These are phyloP conservation scores for Xeromyces bisporus DNA, from an alignment of 495 filamentous ascomycete species.

Conservation along the genomic window DNA sequence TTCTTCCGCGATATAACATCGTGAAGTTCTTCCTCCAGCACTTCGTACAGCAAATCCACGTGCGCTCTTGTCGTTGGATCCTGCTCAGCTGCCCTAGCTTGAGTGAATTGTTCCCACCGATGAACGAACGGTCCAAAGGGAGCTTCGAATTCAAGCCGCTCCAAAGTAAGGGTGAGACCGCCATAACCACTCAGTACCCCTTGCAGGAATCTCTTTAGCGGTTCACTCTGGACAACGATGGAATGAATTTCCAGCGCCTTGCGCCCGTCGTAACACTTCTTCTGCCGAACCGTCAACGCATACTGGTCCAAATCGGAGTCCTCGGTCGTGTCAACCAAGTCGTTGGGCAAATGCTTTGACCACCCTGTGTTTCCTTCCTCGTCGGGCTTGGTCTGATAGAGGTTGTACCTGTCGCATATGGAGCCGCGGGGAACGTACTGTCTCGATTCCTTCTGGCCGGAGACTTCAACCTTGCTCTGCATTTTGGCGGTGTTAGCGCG, in stretches of 20 bases:
- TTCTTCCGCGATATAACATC: slow-evolving; percentile 37
- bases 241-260: slow-evolving; percentile 43
- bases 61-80: too few relatives aligned
- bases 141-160: slow-evolving; percentile 39
- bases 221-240: slow-evolving; percentile 48
- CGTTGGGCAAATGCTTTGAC: slow-evolving; percentile 23
- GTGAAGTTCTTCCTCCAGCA: slow-evolving; percentile 42
- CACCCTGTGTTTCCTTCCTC: too few relatives aligned
- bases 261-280: slow-evolving; percentile 40
- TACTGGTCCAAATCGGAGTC: slow-evolving; percentile 33
- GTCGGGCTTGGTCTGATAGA: too few relatives aligned
- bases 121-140: slow-evolving; percentile 51
- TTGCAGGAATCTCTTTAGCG: slow-evolving; percentile 38
- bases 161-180: slow-evolving; percentile 42
- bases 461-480: too few relatives aligned
- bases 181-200: slow-evolving; percentile 44
- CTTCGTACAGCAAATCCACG: too few relatives aligned
- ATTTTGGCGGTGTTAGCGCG: too few relatives aligned
- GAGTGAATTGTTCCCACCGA: slow-evolving; percentile 41
- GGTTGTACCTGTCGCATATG: too few relatives aligned
- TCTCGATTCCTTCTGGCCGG: too few relatives aligned
- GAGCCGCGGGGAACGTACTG: too few relatives aligned
- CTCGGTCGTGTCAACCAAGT: slow-evolving; percentile 31
- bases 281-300: slow-evolving; percentile 36
- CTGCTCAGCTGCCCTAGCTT: slow-evolving; percentile 30